Conservation (phyloP, 257 asterid genomes). For the Schizonepeta tenuifolia region DNA sequence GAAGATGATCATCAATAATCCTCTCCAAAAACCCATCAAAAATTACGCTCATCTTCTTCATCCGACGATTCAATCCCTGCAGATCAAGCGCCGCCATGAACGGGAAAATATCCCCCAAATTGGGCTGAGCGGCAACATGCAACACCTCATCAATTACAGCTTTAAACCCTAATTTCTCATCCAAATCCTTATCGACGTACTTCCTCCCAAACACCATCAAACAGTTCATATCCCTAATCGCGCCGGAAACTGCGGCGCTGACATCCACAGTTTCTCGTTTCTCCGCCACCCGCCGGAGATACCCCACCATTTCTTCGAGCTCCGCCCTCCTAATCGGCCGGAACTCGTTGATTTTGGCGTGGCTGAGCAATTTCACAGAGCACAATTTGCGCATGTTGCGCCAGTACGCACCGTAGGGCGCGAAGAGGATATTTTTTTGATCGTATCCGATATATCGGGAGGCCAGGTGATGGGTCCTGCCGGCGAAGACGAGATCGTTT, state of each 20-base stretch:
- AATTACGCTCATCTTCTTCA: slow-evolving; percentile 29
- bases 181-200: slow-evolving; percentile 13
- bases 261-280: neutral
- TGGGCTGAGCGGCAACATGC: neutral
- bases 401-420: slow-evolving; percentile 41
- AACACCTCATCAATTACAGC: neutral
- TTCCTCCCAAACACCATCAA: slow-evolving; percentile 25
- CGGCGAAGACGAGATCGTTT: slow-evolving; percentile 29
- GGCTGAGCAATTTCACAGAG: slow-evolving; percentile 41
- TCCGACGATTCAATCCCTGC: slow-evolving; percentile 35
- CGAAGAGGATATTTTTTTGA: slow-evolving; percentile 23
- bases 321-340: slow-evolving; percentile 36
- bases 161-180: slow-evolving; percentile 17
- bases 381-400: slow-evolving; percentile 41
- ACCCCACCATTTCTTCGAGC: neutral
- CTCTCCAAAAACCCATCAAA: slow-evolving; percentile 46
- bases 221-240: slow-evolving; percentile 17
- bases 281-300: neutral
- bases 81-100: slow-evolving; percentile 41
- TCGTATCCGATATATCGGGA: slow-evolving; percentile 12
- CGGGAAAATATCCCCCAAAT: slow-evolving; percentile 35
- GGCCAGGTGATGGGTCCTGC: slow-evolving; percentile 17
- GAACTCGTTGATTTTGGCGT: slow-evolving; percentile 30
- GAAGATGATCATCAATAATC: slow-evolving; percentile 46
- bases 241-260: neutral